Evolutionary conservation across 1,284 basidiomycete species (phyloP).

Genomic region (Grifola frondosa): DNA sequence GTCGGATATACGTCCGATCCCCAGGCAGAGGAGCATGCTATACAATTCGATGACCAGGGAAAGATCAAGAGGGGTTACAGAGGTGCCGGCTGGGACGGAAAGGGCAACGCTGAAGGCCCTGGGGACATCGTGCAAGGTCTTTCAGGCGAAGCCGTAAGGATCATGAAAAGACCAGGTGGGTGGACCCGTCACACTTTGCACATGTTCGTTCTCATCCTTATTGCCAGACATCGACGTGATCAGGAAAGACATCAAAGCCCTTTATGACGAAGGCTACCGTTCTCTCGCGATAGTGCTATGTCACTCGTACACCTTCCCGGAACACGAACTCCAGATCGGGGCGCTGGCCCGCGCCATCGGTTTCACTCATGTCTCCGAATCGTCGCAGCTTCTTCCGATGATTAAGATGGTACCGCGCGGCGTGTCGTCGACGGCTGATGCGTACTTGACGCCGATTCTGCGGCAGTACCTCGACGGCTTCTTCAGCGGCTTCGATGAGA

Average conservation of each 20-base stretch:
- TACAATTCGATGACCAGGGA: conserved; percentile 74
- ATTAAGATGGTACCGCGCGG: conserved; percentile 95
- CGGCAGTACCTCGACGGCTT: conserved; percentile 89
- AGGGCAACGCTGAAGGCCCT: conserved; percentile 68
- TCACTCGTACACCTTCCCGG: conserved; percentile 91
- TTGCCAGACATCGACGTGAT: conserved; percentile 55
- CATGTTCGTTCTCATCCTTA: too few species aligned
- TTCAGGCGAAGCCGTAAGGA: conserved; percentile 89
- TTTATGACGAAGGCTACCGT: conserved; percentile 78
- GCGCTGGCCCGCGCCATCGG: conserved; percentile 76
- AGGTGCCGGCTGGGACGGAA: conserved; percentile 71
- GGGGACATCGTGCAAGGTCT: conserved; percentile 80
- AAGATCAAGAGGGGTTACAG: conserved; percentile 69
- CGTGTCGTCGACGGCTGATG: conserved; percentile 91
- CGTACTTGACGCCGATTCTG: conserved; percentile 92
- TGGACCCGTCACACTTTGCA: too few species aligned
- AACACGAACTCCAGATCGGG: conserved; percentile 77
- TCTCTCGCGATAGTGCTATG: conserved; percentile 86
- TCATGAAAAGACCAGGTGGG: conserved; percentile 75
- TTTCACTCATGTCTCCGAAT: conserved; percentile 87
- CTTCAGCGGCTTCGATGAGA: conserved; percentile 84
- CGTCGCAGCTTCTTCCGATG: conserved; percentile 88
- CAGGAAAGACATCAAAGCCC: conserved; percentile 58
- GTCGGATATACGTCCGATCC: conserved; percentile 94
- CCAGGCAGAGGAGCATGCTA: conserved; percentile 67